Conservation (phyloP, 2,329 filamentous ascomycete species). For the Xylariaceae sp. region DNA sequence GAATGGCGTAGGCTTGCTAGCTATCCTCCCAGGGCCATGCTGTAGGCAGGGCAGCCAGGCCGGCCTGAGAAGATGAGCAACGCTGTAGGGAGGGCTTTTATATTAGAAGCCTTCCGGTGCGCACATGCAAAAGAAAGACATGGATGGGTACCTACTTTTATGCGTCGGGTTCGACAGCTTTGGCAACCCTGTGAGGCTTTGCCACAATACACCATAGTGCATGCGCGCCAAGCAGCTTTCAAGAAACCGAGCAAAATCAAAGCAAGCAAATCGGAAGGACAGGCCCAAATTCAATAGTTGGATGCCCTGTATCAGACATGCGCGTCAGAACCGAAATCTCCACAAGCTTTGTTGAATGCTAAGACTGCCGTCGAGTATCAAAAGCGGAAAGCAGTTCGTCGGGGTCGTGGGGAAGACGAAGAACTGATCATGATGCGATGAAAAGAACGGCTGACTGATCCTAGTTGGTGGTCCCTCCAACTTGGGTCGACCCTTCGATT, state of each 20-base stretch:
- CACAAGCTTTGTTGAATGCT: constrained; percentile 34
- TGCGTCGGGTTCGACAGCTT: constrained; percentile 59
- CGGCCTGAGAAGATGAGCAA: neutral
- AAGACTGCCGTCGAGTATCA: constrained; percentile 33
- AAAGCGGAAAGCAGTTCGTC: constrained; percentile 42
- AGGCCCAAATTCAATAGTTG: constrained; percentile 3
- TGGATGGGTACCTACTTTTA: constrained; percentile 52
- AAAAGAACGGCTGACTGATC: neutral
- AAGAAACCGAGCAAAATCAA: constrained; percentile 29
- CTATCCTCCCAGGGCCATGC: neutral
- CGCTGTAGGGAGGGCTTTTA: neutral
- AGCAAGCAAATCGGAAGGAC: constrained; percentile 33
- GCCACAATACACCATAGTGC: constrained; percentile 61
- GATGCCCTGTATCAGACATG: constrained; percentile 30
- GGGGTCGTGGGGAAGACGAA: constrained; percentile 33
- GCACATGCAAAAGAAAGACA: constrained; percentile 5
- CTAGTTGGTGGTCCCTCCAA: too few species aligned
- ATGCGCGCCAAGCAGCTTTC: constrained; percentile 28
- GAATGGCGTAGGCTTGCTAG: neutral
- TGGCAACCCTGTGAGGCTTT: constrained; percentile 63
- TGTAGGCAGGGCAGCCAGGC: neutral
- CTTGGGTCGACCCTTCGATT: neutral
- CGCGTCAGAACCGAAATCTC: constrained; percentile 30
- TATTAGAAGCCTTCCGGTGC: too few species aligned
- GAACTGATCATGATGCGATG: constrained; percentile 31